Evolutionary conservation across 192 early-diverging fungal species (phyloP), one percentile per base, ranked within the genome.

Genomic region (Backusella circina): DNA sequence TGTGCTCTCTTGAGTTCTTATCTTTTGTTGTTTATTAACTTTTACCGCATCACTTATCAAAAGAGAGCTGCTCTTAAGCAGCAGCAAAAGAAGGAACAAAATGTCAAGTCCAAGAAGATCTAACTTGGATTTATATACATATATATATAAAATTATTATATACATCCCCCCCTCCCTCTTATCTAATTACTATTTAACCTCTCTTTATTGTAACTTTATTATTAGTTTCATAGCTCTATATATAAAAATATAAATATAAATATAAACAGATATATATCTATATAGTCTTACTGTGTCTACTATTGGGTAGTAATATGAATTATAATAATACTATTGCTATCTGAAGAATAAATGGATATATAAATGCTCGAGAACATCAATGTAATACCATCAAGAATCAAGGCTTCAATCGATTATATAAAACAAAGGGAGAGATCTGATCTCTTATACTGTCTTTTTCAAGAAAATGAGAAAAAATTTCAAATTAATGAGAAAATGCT

Each of bases 11-110:
- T 96, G 35, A 88, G 88, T 61, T 91, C 88, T 70, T 96, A 96
- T 84, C 87, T 96, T 72, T 79, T 93, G 54, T 85, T 96, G n/a
- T 96, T 96, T 80, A 93, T 96, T 82, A 90, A 94, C 86, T 96
- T 96, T 84, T 96, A 93, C 79, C 85, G 87, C 78, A 85, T 91
- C 76, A 95, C 93, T n/a, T 95, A 95, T 83, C 86, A 87, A 70
- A 87, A 83, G 78, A 79, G 76, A 61, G 87, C 91, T 86, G 73
- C 71, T 33, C 73, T 78, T 61, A 67, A 71, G 67, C 41, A 65
- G 2, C 61, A 37, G 32, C 50, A 39, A 51, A 44, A 61, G 51
- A 36, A 70, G 69, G 36, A 33, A 23, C 67, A 68, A 37, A 70
- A 70, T 41, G 21, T 35, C 68, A 76, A 76, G 51, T 57, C 68